Evolutionary conservation across 2,329 filamentous ascomycete genomes (phyloP), one percentile per base, ranked within the genome.

Genomic region (Pseudonectria buxi): DNA sequence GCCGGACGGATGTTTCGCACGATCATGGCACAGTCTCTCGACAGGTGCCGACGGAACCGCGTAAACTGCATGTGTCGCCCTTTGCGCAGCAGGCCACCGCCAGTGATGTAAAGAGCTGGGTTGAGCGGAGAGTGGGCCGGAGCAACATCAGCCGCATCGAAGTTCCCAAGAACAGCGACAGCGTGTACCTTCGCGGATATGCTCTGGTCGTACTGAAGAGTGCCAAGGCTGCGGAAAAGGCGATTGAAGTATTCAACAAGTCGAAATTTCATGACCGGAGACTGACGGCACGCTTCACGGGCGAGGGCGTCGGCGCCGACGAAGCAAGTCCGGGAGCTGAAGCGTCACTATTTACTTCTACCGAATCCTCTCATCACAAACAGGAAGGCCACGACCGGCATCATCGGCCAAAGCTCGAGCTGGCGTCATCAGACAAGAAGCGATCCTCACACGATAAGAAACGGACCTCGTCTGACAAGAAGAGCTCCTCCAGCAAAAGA

Each of bases 41-140:
- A 9, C 6, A 9, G 28, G 28, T 30, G 5, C 14, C 13, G 28
- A 41, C 41, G 6, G 46, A 53, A 30, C 34, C 35, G n/a, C 41
- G 44, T 13, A 55, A 50, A 26, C 36, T 59, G 22, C 37, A 50
- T 18, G 39, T 60, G 14, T 47, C 49, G 6, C 48, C 47, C 11
- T 50, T 60, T 13, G 43, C 47, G 24, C 47, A 51, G 32, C 38
- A 48, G 15, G 43, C 43, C 14, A 32, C 27, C 12, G 33, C 39
- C 10, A 39, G 47, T 3, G 50, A 57, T 2, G 51, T 59, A 7
- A 46, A 37, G 14, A 36, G 31, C 9, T 61, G 58, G 58, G 45
- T 59, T 10, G 45, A 42, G 6, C 39, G 44, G 13, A 51, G 46
- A 26, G 43, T 56, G 27, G 49, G 50, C 3, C 35, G 44, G 9